phyloP scores from a whole-genome alignment of 2,329 filamentous ascomycete species.

The Lachnellula cervina region DNA sequence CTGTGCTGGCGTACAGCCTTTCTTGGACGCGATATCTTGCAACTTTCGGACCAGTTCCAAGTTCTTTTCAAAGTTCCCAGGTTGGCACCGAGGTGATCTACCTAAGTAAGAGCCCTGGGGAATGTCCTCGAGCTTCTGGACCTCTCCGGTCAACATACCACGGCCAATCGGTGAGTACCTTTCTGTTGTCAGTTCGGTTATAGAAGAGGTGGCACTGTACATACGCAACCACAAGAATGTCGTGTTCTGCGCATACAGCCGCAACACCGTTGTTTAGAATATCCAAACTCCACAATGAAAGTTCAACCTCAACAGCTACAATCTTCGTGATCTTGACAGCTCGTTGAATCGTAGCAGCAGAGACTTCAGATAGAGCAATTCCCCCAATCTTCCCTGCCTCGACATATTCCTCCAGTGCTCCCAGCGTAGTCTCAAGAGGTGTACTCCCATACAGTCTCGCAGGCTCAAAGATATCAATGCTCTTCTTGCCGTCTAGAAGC shows the following conservation, averaged over 20 bases:
- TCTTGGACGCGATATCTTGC: slow-evolving; percentile 52
- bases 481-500: slow-evolving; percentile 43
- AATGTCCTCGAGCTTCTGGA: slow-evolving; percentile 50
- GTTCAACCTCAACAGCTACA: slow-evolving; percentile 43
- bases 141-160: slow-evolving; percentile 51
- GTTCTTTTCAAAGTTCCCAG: slow-evolving; percentile 60
- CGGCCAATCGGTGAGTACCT: slow-evolving; percentile 65
- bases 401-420: slow-evolving; percentile 34
- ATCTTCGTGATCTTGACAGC: slow-evolving; percentile 38
- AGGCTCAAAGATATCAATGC: slow-evolving; percentile 51
- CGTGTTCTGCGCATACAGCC: slow-evolving; percentile 52
- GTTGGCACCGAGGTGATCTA: slow-evolving; percentile 58
- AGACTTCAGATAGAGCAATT: slow-evolving; percentile 40
- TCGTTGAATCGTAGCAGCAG: slow-evolving; percentile 37
- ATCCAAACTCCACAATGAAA: slow-evolving; percentile 37
- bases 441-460: slow-evolving; percentile 41
- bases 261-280: slow-evolving; percentile 37
- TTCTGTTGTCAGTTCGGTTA: slow-evolving; percentile 11
- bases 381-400: slow-evolving; percentile 41
- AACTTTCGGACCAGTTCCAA: slow-evolving; percentile 55
- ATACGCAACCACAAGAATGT: slow-evolving; percentile 61
- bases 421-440: slow-evolving; percentile 37
- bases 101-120: slow-evolving; percentile 50
- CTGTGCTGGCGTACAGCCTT: slow-evolving; percentile 57
- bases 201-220: slow-evolving; percentile 9